Evolutionary conservation across 768 basidiomycete genomes (phyloP), one percentile per base, ranked within the genome.

Genomic region (Tephrocybe sp.): DNA sequence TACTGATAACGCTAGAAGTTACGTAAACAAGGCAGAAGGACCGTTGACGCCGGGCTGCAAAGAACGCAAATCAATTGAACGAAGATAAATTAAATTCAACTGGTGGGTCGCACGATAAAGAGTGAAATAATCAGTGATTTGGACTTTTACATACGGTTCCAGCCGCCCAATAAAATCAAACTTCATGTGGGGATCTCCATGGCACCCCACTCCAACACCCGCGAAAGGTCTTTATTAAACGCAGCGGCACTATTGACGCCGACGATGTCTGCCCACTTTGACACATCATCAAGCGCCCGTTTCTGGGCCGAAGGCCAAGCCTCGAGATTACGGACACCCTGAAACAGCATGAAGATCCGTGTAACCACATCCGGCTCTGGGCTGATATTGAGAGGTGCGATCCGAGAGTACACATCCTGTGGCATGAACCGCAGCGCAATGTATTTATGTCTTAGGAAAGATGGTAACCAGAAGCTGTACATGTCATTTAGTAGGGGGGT

Each of bases 271-370:
- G 51, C 42, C 72, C 73, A 77, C 1, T 42, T 49, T 9, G 51
- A 48, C 3, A 62, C 65, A 22, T 65, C 59, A 11, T 58, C 57
- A 7, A 46, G 41, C 1, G 57, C 61, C 2, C 58, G 51, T 26
- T 40, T 34, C 4, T 9, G 47, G 1, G 69, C 65, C 5, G 39
- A 49, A 1, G 44, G 32, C 75, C 73, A 76, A 2, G 34, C 36
- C 0, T 67, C 60, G 0, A 51, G 57, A 3, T 56, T 55, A 7
- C 36, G 22, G 1, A 78, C 55, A 1, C 74, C 73, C 16, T 65
- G 59, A 59, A 77, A 80, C 2, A 78, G 55, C 75, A 79, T 76
- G 54, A 79, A 78, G 9, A 79, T 62, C 6, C 74, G 71, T 0
- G 67, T 71, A 8, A 76, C 62, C 38, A 74, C 63, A 47, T 75